Conservation (phyloP, 2,329 filamentous ascomycete genomes). For the Thermoascus crustaceus region DNA sequence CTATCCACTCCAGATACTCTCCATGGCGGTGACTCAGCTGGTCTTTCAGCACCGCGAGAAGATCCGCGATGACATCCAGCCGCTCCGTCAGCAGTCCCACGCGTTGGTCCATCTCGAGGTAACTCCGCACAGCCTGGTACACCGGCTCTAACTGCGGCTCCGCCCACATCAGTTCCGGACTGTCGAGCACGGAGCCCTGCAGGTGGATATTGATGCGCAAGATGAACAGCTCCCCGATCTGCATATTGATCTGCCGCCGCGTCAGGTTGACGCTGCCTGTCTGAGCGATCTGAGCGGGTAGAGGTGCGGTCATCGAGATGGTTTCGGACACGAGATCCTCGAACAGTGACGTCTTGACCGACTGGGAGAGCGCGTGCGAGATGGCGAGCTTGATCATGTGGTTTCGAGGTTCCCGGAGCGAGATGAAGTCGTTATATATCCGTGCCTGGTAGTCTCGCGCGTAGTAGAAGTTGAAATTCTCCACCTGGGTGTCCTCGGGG, state of each 20-base stretch:
- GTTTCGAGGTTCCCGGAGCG: conserved; percentile 82
- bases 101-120: conserved; percentile 96
- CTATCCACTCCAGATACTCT: conserved; percentile 83
- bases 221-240: conserved; percentile 97
- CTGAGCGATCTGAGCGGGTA: conserved; percentile 83
- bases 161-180: conserved; percentile 95
- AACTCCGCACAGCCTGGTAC: conserved; percentile 89
- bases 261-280: conserved; percentile 88
- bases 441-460: conserved; percentile 94
- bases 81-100: conserved; percentile 83
- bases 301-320: conserved; percentile 85
- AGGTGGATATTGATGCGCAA: conserved; percentile 96
- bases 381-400: conserved; percentile 98
- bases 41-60: conserved; percentile 88
- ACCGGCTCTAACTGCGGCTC: conserved; percentile 95
- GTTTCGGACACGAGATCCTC: conserved; percentile 92
- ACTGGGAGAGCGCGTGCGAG: conserved; percentile 89
- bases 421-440: conserved; percentile 99
- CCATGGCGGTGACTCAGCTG: conserved; percentile 90
- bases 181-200: conserved; percentile 92
- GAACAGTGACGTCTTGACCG: conserved; percentile 94
- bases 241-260: conserved; percentile 93
- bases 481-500: conserved; percentile 83
- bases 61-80: conserved; percentile 84
- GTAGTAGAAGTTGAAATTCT: conserved; percentile 99